Evolutionary conservation across 75 land plant genomes (phyloP).

Genomic region (Pseudotsuga menziesii): DNA sequence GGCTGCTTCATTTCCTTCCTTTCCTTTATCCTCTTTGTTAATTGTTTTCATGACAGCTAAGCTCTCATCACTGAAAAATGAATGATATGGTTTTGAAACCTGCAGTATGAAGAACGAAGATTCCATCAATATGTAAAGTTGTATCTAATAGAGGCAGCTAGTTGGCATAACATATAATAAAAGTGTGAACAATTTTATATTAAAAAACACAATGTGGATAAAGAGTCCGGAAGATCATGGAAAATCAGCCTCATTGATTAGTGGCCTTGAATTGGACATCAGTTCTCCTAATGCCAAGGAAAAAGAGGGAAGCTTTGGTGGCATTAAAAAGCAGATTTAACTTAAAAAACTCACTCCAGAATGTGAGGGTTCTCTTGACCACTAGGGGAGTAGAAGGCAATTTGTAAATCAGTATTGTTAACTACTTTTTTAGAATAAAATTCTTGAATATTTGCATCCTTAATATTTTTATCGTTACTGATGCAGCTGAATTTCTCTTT

Average conservation of each 20-base stretch:
- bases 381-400: too few species aligned
- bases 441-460: too few species aligned
- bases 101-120: conserved; percentile 15
- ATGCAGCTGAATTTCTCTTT: too few species aligned
- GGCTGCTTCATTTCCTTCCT: conserved; percentile 7
- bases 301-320: too few species aligned
- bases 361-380: too few species aligned
- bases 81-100: conserved; percentile 76
- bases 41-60: conserved; percentile 40
- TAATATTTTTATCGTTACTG: too few species aligned
- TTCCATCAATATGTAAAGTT: not conserved
- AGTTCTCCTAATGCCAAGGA: too few species aligned
- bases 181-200: not conserved
- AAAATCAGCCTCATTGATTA: not conserved
- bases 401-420: too few species aligned
- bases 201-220: not conserved
- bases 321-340: too few species aligned
- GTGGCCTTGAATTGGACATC: too few species aligned
- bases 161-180: not conserved
- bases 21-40: conserved; percentile 12
- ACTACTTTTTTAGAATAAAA: too few species aligned
- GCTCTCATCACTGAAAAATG: conserved; percentile 69
- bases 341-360: too few species aligned
- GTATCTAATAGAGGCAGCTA: not conserved
- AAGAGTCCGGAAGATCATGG: not conserved